Percentiles rank a stretch among this genome's conserved stretches.
phyloP scores from a whole-genome alignment of 164 flowering plant species.

The Annona squamosa region DNA sequence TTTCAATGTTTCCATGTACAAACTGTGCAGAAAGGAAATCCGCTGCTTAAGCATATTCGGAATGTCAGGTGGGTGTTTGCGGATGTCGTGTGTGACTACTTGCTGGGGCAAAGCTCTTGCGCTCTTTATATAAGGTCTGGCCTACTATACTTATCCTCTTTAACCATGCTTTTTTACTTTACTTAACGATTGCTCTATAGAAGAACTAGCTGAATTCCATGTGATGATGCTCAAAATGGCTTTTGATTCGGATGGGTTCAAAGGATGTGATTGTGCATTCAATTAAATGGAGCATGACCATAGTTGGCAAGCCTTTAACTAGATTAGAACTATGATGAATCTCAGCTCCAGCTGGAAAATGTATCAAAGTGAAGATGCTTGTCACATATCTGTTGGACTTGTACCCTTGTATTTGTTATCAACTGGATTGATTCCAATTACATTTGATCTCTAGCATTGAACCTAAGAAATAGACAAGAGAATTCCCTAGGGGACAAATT shows the following conservation, averaged over 20 bases:
- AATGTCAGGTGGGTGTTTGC: slow-evolving; percentile 90
- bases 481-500: background rate
- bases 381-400: no score
- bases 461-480: background rate
- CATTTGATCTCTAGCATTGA: background rate
- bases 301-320: background rate
- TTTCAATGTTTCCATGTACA: background rate
- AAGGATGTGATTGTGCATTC: background rate
- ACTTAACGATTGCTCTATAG: background rate
- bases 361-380: background rate
- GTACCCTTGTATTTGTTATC: background rate
- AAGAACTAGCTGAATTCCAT: background rate
- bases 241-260: background rate
- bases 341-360: background rate
- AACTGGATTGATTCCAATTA: background rate
- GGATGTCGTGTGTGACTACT: slow-evolving; percentile 71
- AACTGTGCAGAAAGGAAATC: slow-evolving; percentile 82
- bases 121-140: slow-evolving; percentile 84
- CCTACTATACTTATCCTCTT: background rate
- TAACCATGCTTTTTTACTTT: background rate
- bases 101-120: slow-evolving; percentile 76
- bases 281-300: background rate
- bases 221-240: background rate
- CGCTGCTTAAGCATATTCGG: slow-evolving; percentile 85
- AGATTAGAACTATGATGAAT: background rate